phyloP scores from a whole-genome alignment of 2,329 filamentous ascomycete species.

The Apiospora arundinis region DNA sequence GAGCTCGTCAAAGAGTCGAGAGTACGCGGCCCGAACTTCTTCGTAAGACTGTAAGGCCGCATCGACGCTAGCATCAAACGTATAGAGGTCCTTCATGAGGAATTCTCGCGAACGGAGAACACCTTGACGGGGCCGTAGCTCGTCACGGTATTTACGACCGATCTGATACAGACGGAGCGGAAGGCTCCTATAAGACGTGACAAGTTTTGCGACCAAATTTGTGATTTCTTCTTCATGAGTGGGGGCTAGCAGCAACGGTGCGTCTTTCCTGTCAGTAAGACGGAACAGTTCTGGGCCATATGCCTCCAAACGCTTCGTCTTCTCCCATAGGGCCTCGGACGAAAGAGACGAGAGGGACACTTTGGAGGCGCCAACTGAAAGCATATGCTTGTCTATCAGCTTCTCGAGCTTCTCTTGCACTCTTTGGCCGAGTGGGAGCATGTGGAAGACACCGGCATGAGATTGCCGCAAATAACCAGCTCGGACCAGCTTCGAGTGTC shows the following conservation, averaged over 20 bases:
- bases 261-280: slow-evolving; percentile 78
- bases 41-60: slow-evolving; percentile 83
- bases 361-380: slow-evolving; percentile 79
- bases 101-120: slow-evolving; percentile 90
- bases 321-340: slow-evolving; percentile 81
- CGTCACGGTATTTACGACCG: slow-evolving; percentile 92
- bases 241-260: slow-evolving; percentile 79
- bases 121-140: slow-evolving; percentile 86
- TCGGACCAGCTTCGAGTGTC: slow-evolving; percentile 70
- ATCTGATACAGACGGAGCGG: slow-evolving; percentile 92
- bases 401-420: slow-evolving; percentile 88
- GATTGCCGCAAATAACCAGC: slow-evolving; percentile 81
- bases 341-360: slow-evolving; percentile 85
- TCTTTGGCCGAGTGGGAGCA: slow-evolving; percentile 83
- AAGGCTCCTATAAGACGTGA: slow-evolving; percentile 84
- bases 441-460: slow-evolving; percentile 89
- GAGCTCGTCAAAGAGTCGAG: slow-evolving; percentile 79
- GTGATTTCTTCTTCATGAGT: slow-evolving; percentile 99
- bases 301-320: slow-evolving; percentile 79
- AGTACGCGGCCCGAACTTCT: slow-evolving; percentile 76
- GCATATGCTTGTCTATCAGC: slow-evolving; percentile 91
- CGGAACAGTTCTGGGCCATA: slow-evolving; percentile 81
- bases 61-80: slow-evolving; percentile 75
- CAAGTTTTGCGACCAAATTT: slow-evolving; percentile 71
- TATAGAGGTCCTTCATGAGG: slow-evolving; percentile 98